Percentiles rank a stretch among this genome's conserved stretches.
phyloP scores from a whole-genome alignment of 1,139 yeast species.

The Blastobotrys arbuscula region DNA sequence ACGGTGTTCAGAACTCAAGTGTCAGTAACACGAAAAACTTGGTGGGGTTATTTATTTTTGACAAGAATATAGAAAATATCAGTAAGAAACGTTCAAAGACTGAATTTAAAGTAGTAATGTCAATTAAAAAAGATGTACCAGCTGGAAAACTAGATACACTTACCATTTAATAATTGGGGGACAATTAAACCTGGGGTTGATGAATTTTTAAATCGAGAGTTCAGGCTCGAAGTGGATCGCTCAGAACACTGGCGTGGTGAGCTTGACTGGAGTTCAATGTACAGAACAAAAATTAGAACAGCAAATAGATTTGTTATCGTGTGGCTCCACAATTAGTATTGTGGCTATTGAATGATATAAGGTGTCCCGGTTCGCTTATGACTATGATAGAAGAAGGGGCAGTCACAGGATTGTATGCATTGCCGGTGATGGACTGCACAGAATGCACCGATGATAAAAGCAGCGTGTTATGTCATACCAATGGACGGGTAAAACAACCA shows the following conservation, averaged over 20 bases:
- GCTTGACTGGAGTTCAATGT: slow-evolving; percentile 24
- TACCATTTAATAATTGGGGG: slow-evolving; percentile 42
- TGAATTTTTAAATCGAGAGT: slow-evolving; percentile 29
- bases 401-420: slow-evolving; percentile 39
- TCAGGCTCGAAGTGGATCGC: slow-evolving; percentile 28
- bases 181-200: slow-evolving; percentile 42
- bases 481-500: slow-evolving; percentile 22
- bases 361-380: no score
- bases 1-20: no score
- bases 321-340: slow-evolving; percentile 48
- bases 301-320: slow-evolving; percentile 47
- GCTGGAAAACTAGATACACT: no score
- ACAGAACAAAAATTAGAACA: slow-evolving; percentile 46
- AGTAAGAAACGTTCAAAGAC: no score
- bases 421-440: slow-evolving; percentile 32
- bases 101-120: no score
- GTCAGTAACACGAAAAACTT: no score
- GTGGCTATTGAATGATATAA: slow-evolving; percentile 37
- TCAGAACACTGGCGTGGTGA: slow-evolving; percentile 45
- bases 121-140: no score
- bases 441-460: slow-evolving; percentile 30
- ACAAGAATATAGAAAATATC: no score
- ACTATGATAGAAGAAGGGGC: slow-evolving; percentile 35
- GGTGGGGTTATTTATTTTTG: no score
- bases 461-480: slow-evolving; percentile 36